Evolutionary conservation across 2,329 filamentous ascomycete species (phyloP).

Genomic region (Cadophora luteo-olivacea): DNA sequence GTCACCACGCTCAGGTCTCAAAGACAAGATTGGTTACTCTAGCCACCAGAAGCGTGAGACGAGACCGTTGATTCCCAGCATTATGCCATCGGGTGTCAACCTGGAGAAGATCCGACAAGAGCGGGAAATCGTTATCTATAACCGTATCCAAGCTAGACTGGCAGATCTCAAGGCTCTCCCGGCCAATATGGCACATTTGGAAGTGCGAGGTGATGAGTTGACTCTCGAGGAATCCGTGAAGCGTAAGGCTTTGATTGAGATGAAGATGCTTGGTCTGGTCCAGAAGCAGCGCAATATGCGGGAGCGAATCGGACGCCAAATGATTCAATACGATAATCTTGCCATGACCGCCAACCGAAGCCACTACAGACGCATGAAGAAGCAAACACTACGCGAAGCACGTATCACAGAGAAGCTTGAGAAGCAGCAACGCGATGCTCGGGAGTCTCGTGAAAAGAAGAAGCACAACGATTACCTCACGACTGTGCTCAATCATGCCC

Average conservation of each 20-base stretch:
- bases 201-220: constrained; percentile 72
- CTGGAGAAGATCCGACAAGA: constrained; percentile 86
- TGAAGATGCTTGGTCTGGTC: constrained; percentile 88
- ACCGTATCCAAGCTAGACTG: constrained; percentile 85
- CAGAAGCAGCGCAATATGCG: constrained; percentile 87
- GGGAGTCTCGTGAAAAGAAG: constrained; percentile 96
- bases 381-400: constrained; percentile 92
- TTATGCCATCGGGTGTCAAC: constrained; percentile 89
- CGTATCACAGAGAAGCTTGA: constrained; percentile 98
- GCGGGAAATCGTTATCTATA: constrained; percentile 87
- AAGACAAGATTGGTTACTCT: constrained; percentile 72
- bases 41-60: constrained; percentile 80
- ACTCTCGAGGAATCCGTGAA: constrained; percentile 84
- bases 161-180: constrained; percentile 83
- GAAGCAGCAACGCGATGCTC: constrained; percentile 96
- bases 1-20: constrained; percentile 64
- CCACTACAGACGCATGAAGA: constrained; percentile 93
- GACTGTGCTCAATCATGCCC: constrained; percentile 81
- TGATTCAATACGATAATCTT: constrained; percentile 94
- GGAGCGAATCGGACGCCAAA: constrained; percentile 85
- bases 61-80: constrained; percentile 81
- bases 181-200: constrained; percentile 87
- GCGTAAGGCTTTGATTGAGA: constrained; percentile 90
- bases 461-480: constrained; percentile 93
- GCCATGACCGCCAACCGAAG: constrained; percentile 96